These are phyloP conservation scores for Sarocladium kiliense DNA, from an alignment of 2,329 filamentous ascomycete species.

Conservation along the genomic window DNA sequence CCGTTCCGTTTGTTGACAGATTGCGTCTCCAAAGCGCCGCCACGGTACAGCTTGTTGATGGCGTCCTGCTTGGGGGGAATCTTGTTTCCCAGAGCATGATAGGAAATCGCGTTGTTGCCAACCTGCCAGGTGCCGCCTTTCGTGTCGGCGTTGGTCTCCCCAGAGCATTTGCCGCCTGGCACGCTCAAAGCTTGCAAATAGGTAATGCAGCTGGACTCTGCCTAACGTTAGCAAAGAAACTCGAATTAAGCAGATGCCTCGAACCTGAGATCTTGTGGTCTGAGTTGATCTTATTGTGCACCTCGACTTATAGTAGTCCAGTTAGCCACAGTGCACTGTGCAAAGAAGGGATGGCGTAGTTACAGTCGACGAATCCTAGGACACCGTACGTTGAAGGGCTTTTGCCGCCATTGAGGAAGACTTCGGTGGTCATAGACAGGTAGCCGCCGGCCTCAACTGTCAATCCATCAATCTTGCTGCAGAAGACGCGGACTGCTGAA, in stretches of 20 bases:
- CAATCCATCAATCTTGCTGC: slow-evolving; percentile 12
- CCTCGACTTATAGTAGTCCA: slow-evolving; percentile 12
- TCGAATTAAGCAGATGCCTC: no score
- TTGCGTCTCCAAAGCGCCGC: slow-evolving; percentile 13
- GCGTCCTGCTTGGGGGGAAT: slow-evolving; percentile 12
- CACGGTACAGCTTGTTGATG: slow-evolving; percentile 14
- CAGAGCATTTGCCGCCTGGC: slow-evolving; percentile 15
- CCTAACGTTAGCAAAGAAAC: not conserved
- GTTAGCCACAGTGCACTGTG: not conserved
- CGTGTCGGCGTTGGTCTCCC: slow-evolving; percentile 14
- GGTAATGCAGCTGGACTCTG: slow-evolving; percentile 5
- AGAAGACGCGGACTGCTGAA: slow-evolving; percentile 15
- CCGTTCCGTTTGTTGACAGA: slow-evolving; percentile 14
- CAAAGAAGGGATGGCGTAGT: not conserved
- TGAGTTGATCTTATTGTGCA: slow-evolving; percentile 15
- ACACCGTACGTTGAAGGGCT: slow-evolving; percentile 13
- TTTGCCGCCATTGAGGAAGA: slow-evolving; percentile 16
- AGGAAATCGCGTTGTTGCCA: slow-evolving; percentile 14
- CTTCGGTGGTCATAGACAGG: slow-evolving; percentile 14
- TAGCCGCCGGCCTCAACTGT: slow-evolving; percentile 13
- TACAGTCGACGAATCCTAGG: slow-evolving; percentile 15
- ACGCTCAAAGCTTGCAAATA: slow-evolving; percentile 12
- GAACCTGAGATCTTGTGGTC: slow-evolving; percentile 14
- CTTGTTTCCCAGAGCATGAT: slow-evolving; percentile 14
- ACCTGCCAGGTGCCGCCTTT: slow-evolving; percentile 17